Evolutionary conservation across 495 filamentous ascomycete species (phyloP), one percentile per base, ranked within the genome.

Genomic region (Oidiodendron maius): DNA sequence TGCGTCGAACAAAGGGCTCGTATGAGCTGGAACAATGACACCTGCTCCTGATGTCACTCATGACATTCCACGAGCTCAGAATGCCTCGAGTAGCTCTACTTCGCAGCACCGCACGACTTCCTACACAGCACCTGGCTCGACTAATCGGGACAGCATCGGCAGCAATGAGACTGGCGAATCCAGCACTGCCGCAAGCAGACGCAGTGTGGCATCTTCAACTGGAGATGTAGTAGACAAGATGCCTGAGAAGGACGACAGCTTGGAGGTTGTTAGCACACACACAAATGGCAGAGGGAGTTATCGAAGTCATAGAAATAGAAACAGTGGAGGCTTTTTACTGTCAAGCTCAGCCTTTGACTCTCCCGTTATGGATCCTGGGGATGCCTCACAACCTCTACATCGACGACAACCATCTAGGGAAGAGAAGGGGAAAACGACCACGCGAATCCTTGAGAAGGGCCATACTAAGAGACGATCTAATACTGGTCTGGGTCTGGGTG

Each of bases 271-370:
- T 4, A 35, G 8, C 17, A 28, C 40, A 1, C 6, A 24, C 3
- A 55, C 36, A 20, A 50, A 56, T 49, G 41, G 58, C 9, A 58
- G 38, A 45, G 50, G 46, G 17, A 53, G 47, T 25, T 42, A 55
- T 25, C 51, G 59, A 18, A 61, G 55, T 38, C 59, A 58, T 51
- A 44, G 52, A 16, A 58, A 43, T 22, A 58, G 46, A 23, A 43
- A 22, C 16, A 58, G 59, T 44, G 55, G 59, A 5, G 51, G 59
- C 17, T 61, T 61, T 28, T 35, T 61, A n/a, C 52, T 61, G 8
- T 58, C 55, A 3, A 49, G 51, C 41, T 2, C 55, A 10, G 34
- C 20, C 2, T 57, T 56, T n/a, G 52, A 56, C 5, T 37, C 44
- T 5, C 51, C 51, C 24, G 17, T 25, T 5, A 24, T n/a, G 3